phyloP scores from a whole-genome alignment of 1,139 yeast genomes.

The Candida frijolesensis region DNA sequence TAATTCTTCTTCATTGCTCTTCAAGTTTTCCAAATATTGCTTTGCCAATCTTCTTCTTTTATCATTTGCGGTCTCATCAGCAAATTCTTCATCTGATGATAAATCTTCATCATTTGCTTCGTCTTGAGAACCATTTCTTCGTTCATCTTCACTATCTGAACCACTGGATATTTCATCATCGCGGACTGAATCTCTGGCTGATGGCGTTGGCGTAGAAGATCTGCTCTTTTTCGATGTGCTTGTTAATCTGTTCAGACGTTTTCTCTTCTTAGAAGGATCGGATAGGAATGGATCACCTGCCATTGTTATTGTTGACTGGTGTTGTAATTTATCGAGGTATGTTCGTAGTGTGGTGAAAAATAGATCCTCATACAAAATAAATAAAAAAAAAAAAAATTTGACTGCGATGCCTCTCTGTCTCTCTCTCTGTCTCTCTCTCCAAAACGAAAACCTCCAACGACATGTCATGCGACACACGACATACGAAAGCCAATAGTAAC shows the following conservation, averaged over 20 bases:
- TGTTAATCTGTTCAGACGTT: slow-evolving; percentile 32
- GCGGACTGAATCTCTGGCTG: slow-evolving; percentile 6
- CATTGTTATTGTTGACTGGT: slow-evolving; percentile 24
- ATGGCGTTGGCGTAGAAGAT: slow-evolving; percentile 13
- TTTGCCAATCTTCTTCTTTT: slow-evolving; percentile 93
- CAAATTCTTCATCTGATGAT: slow-evolving; percentile 71
- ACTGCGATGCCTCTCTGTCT: slow-evolving; percentile 2
- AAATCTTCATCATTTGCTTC: slow-evolving; percentile 26
- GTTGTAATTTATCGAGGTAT: not conserved
- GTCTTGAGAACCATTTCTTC: slow-evolving; percentile 18
- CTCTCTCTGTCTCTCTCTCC: not conserved
- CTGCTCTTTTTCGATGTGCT: slow-evolving; percentile 20
- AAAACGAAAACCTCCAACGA: not conserved
- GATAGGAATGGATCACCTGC: slow-evolving; percentile 62
- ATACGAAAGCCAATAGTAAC: not conserved
- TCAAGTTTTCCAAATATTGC: slow-evolving; percentile 82
- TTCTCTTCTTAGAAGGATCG: slow-evolving; percentile 59
- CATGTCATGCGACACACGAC: not conserved
- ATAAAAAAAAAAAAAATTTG: not conserved
- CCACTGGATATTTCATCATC: slow-evolving; percentile 48
- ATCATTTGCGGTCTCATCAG: slow-evolving; percentile 83
- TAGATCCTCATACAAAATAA: not conserved
- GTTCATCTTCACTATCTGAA: slow-evolving; percentile 37
- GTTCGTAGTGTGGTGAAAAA: not conserved
- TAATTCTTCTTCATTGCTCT: slow-evolving; percentile 50